Conservation (phyloP, 805 yeast genomes). For the Metschnikowia henanensis region DNA sequence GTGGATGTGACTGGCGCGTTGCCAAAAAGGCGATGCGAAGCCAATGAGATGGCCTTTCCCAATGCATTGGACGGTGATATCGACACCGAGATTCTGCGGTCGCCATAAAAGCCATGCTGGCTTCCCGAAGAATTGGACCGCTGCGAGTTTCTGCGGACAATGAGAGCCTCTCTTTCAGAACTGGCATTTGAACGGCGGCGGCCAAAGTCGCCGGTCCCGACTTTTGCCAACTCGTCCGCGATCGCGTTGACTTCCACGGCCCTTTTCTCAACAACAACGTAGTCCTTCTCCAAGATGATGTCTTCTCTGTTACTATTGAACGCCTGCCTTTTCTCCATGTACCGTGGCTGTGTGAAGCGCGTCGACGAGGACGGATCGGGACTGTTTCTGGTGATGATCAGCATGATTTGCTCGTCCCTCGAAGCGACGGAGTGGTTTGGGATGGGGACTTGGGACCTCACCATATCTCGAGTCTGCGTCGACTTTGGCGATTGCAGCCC, state of each 20-base stretch:
- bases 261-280: slow-evolving; percentile 92
- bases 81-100: slow-evolving; percentile 64
- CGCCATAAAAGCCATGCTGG: slow-evolving; percentile 61
- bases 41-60: slow-evolving; percentile 82
- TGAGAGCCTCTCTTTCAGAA: slow-evolving; percentile 20
- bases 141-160: slow-evolving; percentile 36
- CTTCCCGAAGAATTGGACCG: slow-evolving; percentile 50
- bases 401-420: slow-evolving; percentile 47
- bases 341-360: slow-evolving; percentile 24
- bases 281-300: slow-evolving; percentile 70
- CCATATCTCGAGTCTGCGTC: not conserved
- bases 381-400: slow-evolving; percentile 41
- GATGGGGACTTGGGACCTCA: slow-evolving; percentile 2
- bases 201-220: slow-evolving; percentile 53
- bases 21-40: slow-evolving; percentile 86
- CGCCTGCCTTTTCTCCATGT: slow-evolving; percentile 11
- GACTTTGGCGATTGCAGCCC: not conserved
- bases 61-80: slow-evolving; percentile 86
- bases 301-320: slow-evolving; percentile 36
- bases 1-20: slow-evolving; percentile 11
- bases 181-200: slow-evolving; percentile 33
- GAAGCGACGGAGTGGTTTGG: slow-evolving; percentile 4
- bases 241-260: slow-evolving; percentile 94
- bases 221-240: slow-evolving; percentile 85
- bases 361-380: slow-evolving; percentile 40